Percentiles rank a stretch among this genome's conserved stretches.
Evolutionary conservation across 2,329 filamentous ascomycete genomes (phyloP).

Genomic region (Phialocephala subalpina): DNA sequence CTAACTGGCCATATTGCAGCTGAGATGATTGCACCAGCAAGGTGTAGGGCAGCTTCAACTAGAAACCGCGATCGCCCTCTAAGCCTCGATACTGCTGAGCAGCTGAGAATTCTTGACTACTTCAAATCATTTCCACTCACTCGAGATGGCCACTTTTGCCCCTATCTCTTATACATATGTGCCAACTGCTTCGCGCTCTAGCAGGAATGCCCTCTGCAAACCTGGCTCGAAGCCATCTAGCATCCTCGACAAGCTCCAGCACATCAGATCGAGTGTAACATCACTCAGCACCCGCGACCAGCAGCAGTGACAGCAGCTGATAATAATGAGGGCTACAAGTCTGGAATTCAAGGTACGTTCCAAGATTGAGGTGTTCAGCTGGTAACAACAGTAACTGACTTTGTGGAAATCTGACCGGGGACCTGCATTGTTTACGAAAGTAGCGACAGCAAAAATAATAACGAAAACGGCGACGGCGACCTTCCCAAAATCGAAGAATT

Average conservation of each 20-base stretch:
- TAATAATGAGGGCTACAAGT: slow-evolving; percentile 5
- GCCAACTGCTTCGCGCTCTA: slow-evolving; percentile 33
- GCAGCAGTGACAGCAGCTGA: too few species aligned
- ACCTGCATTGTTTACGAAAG: slow-evolving; percentile 14
- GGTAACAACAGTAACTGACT: slow-evolving; percentile 22
- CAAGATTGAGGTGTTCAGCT: slow-evolving; percentile 24
- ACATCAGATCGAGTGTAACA: slow-evolving; percentile 22
- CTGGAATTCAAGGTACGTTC: slow-evolving; percentile 27
- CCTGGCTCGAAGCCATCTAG: slow-evolving; percentile 26
- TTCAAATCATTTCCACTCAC: slow-evolving; percentile 5
- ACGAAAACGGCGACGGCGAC: too few species aligned
- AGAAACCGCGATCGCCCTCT: slow-evolving; percentile 27
- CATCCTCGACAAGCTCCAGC: slow-evolving; percentile 32
- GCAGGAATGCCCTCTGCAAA: slow-evolving; percentile 21
- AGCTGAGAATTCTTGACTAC: slow-evolving; percentile 14
- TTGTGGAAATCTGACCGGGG: slow-evolving; percentile 15
- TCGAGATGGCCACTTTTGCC: slow-evolving; percentile 16
- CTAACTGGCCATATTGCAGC: slow-evolving; percentile 31
- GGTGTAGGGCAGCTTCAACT: slow-evolving; percentile 31
- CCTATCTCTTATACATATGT: slow-evolving; percentile 9
- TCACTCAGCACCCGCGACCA: slow-evolving; percentile 22
- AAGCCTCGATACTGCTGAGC: slow-evolving; percentile 28
- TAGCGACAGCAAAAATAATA: too few species aligned
- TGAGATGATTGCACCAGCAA: slow-evolving; percentile 29
- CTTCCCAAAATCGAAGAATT: slow-evolving; percentile 27